These are phyloP conservation scores for Phoma herbarum DNA, from an alignment of 2,329 filamentous ascomycete species.

Conservation along the genomic window DNA sequence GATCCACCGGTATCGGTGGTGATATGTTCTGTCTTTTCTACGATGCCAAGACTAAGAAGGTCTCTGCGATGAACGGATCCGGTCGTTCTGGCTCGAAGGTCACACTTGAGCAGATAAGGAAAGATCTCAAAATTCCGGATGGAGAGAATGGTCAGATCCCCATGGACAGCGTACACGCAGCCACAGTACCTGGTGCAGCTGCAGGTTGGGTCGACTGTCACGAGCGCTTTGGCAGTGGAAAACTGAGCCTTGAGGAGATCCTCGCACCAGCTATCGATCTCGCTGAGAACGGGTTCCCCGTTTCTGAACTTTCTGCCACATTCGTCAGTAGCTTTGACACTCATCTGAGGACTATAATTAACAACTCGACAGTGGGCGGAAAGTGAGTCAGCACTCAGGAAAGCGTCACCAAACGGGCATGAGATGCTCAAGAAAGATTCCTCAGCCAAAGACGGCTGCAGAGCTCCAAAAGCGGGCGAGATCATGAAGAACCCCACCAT, in stretches of 20 bases:
- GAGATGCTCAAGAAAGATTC: slow-evolving; percentile 88
- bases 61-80: slow-evolving; percentile 90
- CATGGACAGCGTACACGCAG: slow-evolving; percentile 77
- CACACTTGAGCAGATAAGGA: slow-evolving; percentile 74
- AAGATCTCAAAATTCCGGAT: slow-evolving; percentile 71
- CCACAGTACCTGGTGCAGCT: slow-evolving; percentile 88
- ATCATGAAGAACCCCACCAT: slow-evolving; percentile 87
- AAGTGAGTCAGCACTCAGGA: slow-evolving; percentile 69
- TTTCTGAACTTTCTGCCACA: slow-evolving; percentile 77
- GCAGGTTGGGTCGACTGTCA: slow-evolving; percentile 94
- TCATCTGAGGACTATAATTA: not conserved
- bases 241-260: slow-evolving; percentile 77
- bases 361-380: slow-evolving; percentile 70
- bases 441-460: slow-evolving; percentile 70
- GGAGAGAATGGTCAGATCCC: slow-evolving; percentile 71
- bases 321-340: slow-evolving; percentile 64
- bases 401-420: slow-evolving; percentile 82
- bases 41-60: slow-evolving; percentile 80
- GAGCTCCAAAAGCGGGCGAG: slow-evolving; percentile 81
- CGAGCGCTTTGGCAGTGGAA: slow-evolving; percentile 88
- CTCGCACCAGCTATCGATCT: slow-evolving; percentile 83
- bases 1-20: slow-evolving; percentile 92
- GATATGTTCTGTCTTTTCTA: slow-evolving; percentile 98
- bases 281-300: slow-evolving; percentile 87
- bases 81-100: slow-evolving; percentile 78